Conservation (phyloP, 352 stramenopile genomes). For the Bremia lactucae region DNA sequence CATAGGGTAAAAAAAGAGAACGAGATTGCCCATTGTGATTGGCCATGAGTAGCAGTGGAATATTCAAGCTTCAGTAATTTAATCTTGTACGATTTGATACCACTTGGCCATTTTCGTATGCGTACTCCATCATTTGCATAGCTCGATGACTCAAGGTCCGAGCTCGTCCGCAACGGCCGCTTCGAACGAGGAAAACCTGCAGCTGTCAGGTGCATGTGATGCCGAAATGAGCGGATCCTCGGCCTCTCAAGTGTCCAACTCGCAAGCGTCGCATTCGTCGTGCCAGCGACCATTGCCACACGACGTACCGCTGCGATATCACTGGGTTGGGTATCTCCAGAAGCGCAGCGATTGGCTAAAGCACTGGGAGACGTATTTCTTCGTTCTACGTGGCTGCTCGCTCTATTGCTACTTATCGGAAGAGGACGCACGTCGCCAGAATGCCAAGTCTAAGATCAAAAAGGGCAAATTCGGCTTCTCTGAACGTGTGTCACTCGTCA, state of each 20-base stretch:
- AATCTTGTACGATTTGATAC: too few relatives aligned
- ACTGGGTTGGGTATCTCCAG: conserved; percentile 83
- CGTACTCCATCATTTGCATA: too few relatives aligned
- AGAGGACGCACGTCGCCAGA: conserved; percentile 62
- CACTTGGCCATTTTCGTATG: too few relatives aligned
- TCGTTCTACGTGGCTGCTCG: conserved; percentile 52
- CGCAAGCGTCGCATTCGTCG: not conserved
- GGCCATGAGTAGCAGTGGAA: too few relatives aligned
- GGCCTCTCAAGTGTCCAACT: not conserved
- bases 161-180: conserved; percentile 1
- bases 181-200: not conserved
- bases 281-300: conserved; percentile 9
- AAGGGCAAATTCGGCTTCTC: conserved; percentile 82
- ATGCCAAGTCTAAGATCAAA: conserved; percentile 84
- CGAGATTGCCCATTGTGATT: too few relatives aligned
- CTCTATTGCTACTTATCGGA: conserved; percentile 81
- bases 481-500: conserved; percentile 62
- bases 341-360: conserved; percentile 86
- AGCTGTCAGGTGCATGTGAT: not conserved
- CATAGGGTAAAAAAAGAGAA: too few relatives aligned
- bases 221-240: too few relatives aligned
- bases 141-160: not conserved
- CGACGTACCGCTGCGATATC: conserved; percentile 41
- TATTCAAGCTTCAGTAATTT: too few relatives aligned
- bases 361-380: conserved; percentile 86